Evolutionary conservation across 345 rosid species (phyloP).

Genomic region (Lumnitzera littorea): DNA sequence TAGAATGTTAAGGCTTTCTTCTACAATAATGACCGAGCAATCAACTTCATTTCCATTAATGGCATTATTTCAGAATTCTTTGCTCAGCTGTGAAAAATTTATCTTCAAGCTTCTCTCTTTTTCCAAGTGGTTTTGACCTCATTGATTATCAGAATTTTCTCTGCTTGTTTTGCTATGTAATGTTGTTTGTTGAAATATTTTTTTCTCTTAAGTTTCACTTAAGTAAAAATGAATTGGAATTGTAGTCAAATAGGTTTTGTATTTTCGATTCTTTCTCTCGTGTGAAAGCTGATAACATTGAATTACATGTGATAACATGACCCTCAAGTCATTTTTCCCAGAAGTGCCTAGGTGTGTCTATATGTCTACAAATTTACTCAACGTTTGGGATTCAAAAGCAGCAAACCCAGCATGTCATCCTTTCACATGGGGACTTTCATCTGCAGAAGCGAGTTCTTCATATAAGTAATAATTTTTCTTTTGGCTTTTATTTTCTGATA

Average conservation of each 20-base stretch:
- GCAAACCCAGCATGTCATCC: constrained; percentile 82
- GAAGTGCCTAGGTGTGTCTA: constrained; percentile 98
- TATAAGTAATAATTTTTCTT: too few relatives aligned
- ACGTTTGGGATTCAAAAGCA: constrained; percentile 97
- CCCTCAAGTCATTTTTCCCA: constrained; percentile 94
- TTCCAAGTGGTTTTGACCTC: neutral
- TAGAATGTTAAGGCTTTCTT: too few relatives aligned
- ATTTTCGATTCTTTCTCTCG: constrained; percentile 1
- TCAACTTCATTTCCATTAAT: too few relatives aligned
- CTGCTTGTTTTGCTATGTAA: too few relatives aligned
- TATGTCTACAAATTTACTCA: constrained; percentile 84
- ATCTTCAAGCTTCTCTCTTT: neutral
- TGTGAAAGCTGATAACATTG: constrained; percentile 34
- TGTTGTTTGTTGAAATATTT: too few relatives aligned
- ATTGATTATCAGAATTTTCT: neutral
- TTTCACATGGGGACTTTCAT: constrained; percentile 86
- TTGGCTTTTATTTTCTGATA: too few relatives aligned
- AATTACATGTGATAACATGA: constrained; percentile 94
- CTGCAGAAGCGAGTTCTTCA: constrained; percentile 58
- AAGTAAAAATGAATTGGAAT: too few relatives aligned
- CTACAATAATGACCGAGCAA: too few relatives aligned
- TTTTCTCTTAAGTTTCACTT: too few relatives aligned
- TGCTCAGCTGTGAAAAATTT: neutral
- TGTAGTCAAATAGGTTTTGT: too few relatives aligned
- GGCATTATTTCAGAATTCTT: too few relatives aligned